phyloP scores from a whole-genome alignment of 345 rosid genomes.

The Trapa incisa region DNA sequence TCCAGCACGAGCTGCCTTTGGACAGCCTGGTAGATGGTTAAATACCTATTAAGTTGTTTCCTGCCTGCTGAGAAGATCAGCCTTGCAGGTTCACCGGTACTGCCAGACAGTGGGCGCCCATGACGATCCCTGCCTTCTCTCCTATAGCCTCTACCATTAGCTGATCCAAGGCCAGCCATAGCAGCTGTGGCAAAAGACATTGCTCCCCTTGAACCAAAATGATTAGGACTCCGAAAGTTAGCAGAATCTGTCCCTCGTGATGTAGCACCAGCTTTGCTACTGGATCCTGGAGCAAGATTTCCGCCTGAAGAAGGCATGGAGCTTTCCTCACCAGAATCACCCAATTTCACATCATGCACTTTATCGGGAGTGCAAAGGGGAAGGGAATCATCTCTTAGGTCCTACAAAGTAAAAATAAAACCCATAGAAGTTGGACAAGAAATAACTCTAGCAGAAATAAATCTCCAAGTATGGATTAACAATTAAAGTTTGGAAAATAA shows the following conservation, averaged over 20 bases:
- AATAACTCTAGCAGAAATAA: background rate
- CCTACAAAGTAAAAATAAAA: conserved; percentile 23
- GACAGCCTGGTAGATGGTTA: conserved; percentile 97
- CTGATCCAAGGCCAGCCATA: conserved; percentile 94
- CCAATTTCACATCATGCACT: conserved; percentile 92
- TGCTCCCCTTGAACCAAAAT: conserved; percentile 85
- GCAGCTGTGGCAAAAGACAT: conserved; percentile 98
- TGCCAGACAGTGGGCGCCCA: conserved; percentile 54
- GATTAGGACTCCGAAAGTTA: conserved; percentile 53
- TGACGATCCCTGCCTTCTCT: conserved; percentile 87
- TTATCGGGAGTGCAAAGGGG: conserved; percentile 87
- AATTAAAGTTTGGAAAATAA: background rate
- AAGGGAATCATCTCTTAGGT: conserved; percentile 72
- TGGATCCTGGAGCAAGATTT: conserved; percentile 66
- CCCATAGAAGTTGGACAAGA: background rate
- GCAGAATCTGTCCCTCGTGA: conserved; percentile 61
- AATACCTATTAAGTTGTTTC: conserved; percentile 80
- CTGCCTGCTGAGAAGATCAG: conserved; percentile 74
- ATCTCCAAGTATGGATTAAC: background rate
- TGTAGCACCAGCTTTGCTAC: conserved; percentile 62
- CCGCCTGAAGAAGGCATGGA: conserved; percentile 33
- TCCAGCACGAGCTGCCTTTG: conserved; percentile 83
- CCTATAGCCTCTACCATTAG: conserved; percentile 84
- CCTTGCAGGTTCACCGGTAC: conserved; percentile 67
- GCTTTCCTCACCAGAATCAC: conserved; percentile 66